Base-by-base conservation (phyloP, 345 rosid genomes). In the Draba incana region DNA sequence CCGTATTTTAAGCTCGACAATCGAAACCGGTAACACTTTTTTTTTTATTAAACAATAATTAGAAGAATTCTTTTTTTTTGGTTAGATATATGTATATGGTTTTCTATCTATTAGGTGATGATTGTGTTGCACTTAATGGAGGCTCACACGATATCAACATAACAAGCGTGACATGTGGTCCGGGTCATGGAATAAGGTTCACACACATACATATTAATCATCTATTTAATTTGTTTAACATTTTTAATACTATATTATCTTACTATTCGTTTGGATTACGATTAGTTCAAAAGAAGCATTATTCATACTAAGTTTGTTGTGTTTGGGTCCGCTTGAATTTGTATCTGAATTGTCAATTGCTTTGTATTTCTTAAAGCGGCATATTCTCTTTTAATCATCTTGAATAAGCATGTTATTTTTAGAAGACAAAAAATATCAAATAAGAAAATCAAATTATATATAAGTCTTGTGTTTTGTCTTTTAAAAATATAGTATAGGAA, bases 171-270 rank as follows among this genome's bases (percentile, higher is more conserved):
- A 44, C 57, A 12, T 86, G 88, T 30, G 88, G 92, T 12, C 92
- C 92, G 2, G 92, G 87, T 30, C 91, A 86, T 66, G 87, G 90
- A 30, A 85, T 85, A 25, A 81, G 86, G 66, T 59, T 15, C 1
- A 3, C 30, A 44, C 8, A 28, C 9, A 41, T 35, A 35, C 10
- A 35, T 1, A 35, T 35, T 8, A 35, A 8, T 8, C 39, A 35
- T 2, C 10, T 35, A 35, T 35, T 35, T 8, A 35, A 35, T 35
- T 35, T 35, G 38, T 35, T 35, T 35, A 35, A 35, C 39, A 35
- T 35, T 35, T 35, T 35, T 35, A 1, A 8, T 35, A 35, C 8
- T 2, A 35, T 8, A 8, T 35, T 10, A 2, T 35, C 39, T 35
- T 35, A 35, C 10, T 35, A 35, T 35, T 8, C 10, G 39, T 35